phyloP scores from a whole-genome alignment of 2,329 filamentous ascomycete genomes.

The Didymosphaeria variabile region DNA sequence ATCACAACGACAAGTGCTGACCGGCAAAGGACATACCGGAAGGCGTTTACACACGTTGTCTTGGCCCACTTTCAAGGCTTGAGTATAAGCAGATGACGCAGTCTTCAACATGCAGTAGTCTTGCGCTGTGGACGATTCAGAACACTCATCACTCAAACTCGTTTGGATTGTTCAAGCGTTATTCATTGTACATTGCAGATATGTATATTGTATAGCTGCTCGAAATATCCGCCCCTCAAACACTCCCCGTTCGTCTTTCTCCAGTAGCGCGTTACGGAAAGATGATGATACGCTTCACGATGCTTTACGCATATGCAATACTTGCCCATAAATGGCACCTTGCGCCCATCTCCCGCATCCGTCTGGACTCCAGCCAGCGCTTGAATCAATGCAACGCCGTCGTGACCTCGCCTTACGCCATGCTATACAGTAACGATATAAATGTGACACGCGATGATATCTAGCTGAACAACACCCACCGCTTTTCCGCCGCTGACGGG shows the following conservation, averaged over 20 bases:
- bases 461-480: constrained; percentile 60
- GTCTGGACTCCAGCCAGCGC: neutral
- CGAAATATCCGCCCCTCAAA: neutral
- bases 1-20: no score
- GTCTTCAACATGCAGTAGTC: neutral
- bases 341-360: neutral
- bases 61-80: no score
- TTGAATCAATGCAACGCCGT: neutral
- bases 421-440: constrained; percentile 5
- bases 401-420: constrained; percentile 3
- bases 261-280: neutral
- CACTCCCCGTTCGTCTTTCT: neutral
- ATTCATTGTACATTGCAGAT: constrained; percentile 2
- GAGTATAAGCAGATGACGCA: no score
- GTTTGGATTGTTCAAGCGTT: neutral
- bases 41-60: no score
- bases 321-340: neutral
- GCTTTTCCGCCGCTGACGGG: constrained; percentile 70
- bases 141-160: neutral
- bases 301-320: constrained; percentile 4
- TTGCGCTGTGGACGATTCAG: neutral
- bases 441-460: neutral
- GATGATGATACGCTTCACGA: constrained; percentile 9
- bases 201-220: constrained; percentile 1
- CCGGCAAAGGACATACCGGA: no score